Conservation (phyloP, 352 stramenopile genomes). For the Phytopythium delawarense region DNA sequence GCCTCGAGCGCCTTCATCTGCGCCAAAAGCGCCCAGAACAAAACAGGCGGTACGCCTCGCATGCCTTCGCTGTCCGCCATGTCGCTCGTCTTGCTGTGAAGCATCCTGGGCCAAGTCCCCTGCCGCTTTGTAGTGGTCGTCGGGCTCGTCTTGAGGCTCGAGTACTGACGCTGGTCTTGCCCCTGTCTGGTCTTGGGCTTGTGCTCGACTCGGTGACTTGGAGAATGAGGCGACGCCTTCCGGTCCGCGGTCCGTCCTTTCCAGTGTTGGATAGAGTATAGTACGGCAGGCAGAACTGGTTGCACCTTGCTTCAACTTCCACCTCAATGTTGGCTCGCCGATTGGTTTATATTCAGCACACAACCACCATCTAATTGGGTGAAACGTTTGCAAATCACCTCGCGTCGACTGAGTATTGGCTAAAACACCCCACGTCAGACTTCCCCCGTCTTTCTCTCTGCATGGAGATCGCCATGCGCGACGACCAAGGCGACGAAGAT, state of each 20-base stretch:
- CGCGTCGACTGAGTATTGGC: background rate
- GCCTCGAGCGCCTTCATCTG: background rate
- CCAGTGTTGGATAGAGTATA: background rate
- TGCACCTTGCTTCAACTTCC: conserved; percentile 1
- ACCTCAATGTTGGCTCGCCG: background rate
- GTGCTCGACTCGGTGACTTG: background rate
- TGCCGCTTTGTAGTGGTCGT: too few relatives aligned
- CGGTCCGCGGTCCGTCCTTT: background rate
- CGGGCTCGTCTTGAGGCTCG: too few relatives aligned
- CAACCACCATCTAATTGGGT: background rate
- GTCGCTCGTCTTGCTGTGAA: background rate
- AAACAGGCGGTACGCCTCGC: background rate
- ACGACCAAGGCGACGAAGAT: background rate
- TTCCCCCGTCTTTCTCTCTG: background rate
- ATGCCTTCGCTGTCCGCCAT: background rate
- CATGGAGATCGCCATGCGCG: background rate
- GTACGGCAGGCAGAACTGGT: background rate
- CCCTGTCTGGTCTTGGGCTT: background rate
- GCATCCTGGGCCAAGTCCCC: too few relatives aligned
- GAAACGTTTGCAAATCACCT: background rate
- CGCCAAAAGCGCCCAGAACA: background rate
- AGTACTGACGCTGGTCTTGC: background rate
- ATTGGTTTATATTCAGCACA: background rate
- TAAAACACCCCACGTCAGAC: background rate
- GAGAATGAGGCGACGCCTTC: background rate